A percentile compares a stretch with the other conserved stretches of the same genome.
phyloP scores from a whole-genome alignment of 192 early-diverging fungal species.

The Backusella macrospora region DNA sequence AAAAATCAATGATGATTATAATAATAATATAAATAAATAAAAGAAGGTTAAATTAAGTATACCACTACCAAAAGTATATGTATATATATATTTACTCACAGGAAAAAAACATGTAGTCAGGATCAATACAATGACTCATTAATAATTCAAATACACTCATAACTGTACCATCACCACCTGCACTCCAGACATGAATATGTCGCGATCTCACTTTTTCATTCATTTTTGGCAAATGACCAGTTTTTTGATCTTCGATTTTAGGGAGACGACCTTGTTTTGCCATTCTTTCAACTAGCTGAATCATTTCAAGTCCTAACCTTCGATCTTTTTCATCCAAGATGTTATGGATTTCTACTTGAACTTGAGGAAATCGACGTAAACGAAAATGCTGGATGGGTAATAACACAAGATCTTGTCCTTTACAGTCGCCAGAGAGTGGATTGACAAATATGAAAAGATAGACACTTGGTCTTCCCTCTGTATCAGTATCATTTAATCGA shows the following conservation, averaged over 20 bases:
- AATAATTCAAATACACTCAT: conserved; percentile 69
- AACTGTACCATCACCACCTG: conserved; percentile 78
- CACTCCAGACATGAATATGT: conserved; percentile 74
- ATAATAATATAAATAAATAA: background rate
- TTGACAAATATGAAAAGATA: conserved; percentile 79
- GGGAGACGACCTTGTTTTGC: conserved; percentile 17
- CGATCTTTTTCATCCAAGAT: conserved; percentile 61
- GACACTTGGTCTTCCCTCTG: conserved; percentile 45
- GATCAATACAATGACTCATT: conserved; percentile 61
- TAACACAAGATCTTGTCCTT: conserved; percentile 61
- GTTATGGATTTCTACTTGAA: conserved; percentile 76
- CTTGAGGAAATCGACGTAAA: conserved; percentile 59
- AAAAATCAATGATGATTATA: too few relatives aligned
- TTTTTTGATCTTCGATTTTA: background rate
- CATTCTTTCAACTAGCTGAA: conserved; percentile 40
- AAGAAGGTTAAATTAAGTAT: background rate
- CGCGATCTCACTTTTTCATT: conserved; percentile 31
- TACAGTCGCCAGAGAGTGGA: conserved; percentile 71
- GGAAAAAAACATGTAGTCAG: conserved; percentile 67
- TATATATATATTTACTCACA: conserved; percentile 27
- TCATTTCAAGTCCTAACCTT: conserved; percentile 56
- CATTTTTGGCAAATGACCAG: conserved; percentile 39
- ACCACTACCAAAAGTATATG: background rate
- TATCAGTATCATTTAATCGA: conserved; percentile 22
- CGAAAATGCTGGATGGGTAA: conserved; percentile 70